These are phyloP conservation scores for Podosphaera fusca DNA, from an alignment of 2,329 filamentous ascomycete species.

Conservation along the genomic window DNA sequence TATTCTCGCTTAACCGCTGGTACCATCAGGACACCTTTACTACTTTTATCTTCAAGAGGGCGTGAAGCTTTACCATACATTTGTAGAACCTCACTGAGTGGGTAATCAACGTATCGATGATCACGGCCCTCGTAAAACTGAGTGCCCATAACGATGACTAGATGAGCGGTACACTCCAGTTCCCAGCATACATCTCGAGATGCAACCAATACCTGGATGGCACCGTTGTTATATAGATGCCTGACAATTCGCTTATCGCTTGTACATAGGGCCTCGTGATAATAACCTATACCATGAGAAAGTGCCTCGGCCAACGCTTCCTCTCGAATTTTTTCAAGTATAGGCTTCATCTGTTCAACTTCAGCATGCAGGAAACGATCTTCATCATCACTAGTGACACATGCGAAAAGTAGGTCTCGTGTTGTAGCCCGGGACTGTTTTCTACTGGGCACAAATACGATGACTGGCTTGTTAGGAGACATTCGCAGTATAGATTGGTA, in stretches of 20 bases:
- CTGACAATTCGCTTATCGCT: conserved; percentile 88
- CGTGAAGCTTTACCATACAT: conserved; percentile 92
- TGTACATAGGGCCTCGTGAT: conserved; percentile 73
- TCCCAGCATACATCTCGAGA: conserved; percentile 93
- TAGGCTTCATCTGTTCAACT: conserved; percentile 54
- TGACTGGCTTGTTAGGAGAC: conserved; percentile 68
- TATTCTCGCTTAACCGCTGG: conserved; percentile 87
- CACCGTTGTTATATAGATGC: conserved; percentile 59
- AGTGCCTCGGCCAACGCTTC: conserved; percentile 70
- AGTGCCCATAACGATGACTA: conserved; percentile 92
- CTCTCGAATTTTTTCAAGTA: conserved; percentile 68
- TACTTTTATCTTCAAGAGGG: conserved; percentile 53
- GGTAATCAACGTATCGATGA: conserved; percentile 92
- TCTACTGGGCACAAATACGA: conserved; percentile 78
- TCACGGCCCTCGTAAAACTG: conserved; percentile 94
- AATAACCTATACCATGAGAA: conserved; percentile 88
- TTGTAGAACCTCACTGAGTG: conserved; percentile 78
- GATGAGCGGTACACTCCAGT: conserved; percentile 62
- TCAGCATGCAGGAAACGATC: conserved; percentile 82
- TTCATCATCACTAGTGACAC: conserved; percentile 71
- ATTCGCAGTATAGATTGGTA: conserved; percentile 76
- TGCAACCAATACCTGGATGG: conserved; percentile 48
- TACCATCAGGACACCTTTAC: conserved; percentile 88
- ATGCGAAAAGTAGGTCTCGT: conserved; percentile 68
- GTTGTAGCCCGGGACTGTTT: conserved; percentile 83